Base-by-base conservation (phyloP, 2,329 filamentous ascomycete species). In the Monilinia laxa region DNA sequence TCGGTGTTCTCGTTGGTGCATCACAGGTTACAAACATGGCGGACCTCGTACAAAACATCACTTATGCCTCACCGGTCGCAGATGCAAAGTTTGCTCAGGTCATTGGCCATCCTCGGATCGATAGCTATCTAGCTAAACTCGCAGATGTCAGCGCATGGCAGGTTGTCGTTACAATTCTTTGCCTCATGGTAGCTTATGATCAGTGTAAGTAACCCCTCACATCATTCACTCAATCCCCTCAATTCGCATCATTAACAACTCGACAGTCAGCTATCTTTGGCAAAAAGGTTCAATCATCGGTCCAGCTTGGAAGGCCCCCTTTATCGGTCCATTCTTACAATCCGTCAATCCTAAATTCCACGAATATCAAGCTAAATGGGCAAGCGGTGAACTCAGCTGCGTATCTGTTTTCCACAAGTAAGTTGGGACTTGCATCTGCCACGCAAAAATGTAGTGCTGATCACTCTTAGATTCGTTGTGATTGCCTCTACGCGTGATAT, bases 321-420 rank as follows among this genome's bases (percentile, higher is more conserved):
- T 95, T 76, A 93, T 98, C 78, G 95, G 95, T n/a, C 94, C 95
- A 6, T 98, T 99, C 79, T 84, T 98, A 67, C 83, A 97, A 76
- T 97, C 93, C 38, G 83, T 98, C 74, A 89, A 96, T 78, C 95
- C 95, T 67, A 92, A 94, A 76, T 98, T 97, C 78, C 87, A 90
- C 69, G 87, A 93, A 75, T 99, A 99, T 81, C 85, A 93, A 78
- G 89, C 85, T 69, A 97, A 98, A 84, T 99, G 95, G 95, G 79
- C 85, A 74, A 96, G 92, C 76, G 95, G 91, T 57, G 89, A 91
- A 58, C 83, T 99, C 73, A 97, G 93, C 83, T 99, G 95, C 77
- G 95, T 99, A 69, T 97, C 93, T 2, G 93, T 99, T 75, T 99
- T 99, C 83, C 95, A 99, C 87, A 99, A 98, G 92, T 96, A 86